Evolutionary conservation across 768 basidiomycete genomes (phyloP), one percentile per base, ranked within the genome.

Genomic region (Rhodotorula graminis): DNA sequence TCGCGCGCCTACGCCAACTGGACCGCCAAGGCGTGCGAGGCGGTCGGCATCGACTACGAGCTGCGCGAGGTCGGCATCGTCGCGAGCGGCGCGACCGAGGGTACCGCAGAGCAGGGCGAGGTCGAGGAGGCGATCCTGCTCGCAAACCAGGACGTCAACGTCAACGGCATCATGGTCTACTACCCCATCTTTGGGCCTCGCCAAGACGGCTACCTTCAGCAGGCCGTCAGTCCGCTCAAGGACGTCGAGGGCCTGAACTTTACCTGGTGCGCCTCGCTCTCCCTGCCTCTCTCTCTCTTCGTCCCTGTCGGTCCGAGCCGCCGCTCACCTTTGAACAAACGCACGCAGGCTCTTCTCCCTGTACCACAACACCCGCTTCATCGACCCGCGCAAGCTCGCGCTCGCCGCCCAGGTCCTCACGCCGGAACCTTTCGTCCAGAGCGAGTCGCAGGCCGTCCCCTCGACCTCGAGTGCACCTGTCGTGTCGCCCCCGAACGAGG

Each of bases 181-280:
- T 99, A 92, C 82, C 96, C 96, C 3, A 95, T 97, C 75, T 96
- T 91, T 78, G 95, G 95, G 33, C 70, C 64, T 25, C 46, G 71
- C 23, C 79, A 97, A 89, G 96, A 97, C 80, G 92, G 95, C 79
- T 99, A 99, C 81, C 84, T 99, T 67, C 96, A 99, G 81, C 95
- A 97, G 84, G 87, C 97, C 67, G 93, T 99, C 14, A 93, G 92
- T 0, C 93, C 96, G 5, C 85, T 90, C 74, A 99, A 99, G 82
- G 96, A 99, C 77, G 96, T 99, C 71, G 96, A 99, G 82, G 95
- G 96, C 5, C 85, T 99, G 64, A 88, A 99, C 82, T 92, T 91
- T 81, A 82, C 80, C 70, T 84, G 80, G 98, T 96, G 80, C 90
- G 93, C 21, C 21, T n/a, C 64, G 16, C 73, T 72, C 69, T 68